Conservation (phyloP, 2,329 filamentous ascomycete species). For the Xylariaceae sp. region DNA sequence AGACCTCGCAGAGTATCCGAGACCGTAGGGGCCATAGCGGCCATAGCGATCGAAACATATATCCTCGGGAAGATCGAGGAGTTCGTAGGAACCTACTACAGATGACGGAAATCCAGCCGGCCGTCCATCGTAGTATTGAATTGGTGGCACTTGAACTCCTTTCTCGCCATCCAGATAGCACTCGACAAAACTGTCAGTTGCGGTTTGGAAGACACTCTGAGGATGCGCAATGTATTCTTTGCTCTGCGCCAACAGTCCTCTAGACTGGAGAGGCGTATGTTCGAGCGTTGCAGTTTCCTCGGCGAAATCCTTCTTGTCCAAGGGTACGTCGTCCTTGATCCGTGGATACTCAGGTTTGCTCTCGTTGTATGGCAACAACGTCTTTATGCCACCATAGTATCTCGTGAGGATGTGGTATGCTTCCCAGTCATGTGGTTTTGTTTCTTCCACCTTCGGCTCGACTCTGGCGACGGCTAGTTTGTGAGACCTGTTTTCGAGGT, state of each 20-base stretch:
- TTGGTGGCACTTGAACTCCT: conserved; percentile 59
- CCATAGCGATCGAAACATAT: conserved; percentile 93
- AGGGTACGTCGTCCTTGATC: conserved; percentile 52
- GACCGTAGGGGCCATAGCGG: conserved; percentile 80
- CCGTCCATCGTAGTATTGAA: conserved; percentile 72
- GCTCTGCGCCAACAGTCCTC: conserved; percentile 40
- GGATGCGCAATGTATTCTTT: conserved; percentile 47
- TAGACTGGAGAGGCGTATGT: conserved; percentile 13
- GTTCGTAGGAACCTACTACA: conserved; percentile 78
- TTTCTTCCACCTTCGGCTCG: conserved; percentile 31
- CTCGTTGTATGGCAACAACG: conserved; percentile 57
- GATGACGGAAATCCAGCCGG: conserved; percentile 80
- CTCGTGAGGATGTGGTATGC: conserved; percentile 77
- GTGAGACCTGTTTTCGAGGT: conserved; percentile 60
- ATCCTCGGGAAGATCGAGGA: conserved; percentile 72
- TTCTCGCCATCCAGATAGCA: conserved; percentile 72
- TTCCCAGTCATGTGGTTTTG: conserved; percentile 72
- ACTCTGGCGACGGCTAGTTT: conserved; percentile 42
- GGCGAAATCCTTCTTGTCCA: conserved; percentile 37
- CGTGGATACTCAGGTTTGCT: conserved; percentile 79
- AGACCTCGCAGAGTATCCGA: conserved; percentile 72
- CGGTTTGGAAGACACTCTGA: conserved; percentile 33
- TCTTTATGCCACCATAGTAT: conserved; percentile 84
- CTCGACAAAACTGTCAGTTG: conserved; percentile 55
- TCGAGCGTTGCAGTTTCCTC: conserved; percentile 30